These are phyloP conservation scores for Diaporthe eres DNA, from an alignment of 2,329 filamentous ascomycete genomes.

Conservation along the genomic window DNA sequence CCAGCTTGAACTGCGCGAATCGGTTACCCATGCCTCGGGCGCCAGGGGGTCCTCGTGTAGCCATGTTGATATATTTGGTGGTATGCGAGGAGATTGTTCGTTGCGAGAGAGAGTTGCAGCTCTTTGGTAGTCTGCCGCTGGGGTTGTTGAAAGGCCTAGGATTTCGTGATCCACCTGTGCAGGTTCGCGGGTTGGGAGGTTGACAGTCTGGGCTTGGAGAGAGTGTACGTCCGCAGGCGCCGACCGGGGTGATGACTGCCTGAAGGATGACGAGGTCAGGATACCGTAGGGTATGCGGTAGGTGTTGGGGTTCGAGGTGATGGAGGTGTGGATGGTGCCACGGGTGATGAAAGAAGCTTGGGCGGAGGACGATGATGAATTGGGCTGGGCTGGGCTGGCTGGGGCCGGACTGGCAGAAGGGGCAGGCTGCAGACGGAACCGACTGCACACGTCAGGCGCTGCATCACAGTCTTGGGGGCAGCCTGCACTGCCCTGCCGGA, in stretches of 20 bases:
- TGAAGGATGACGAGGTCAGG: slow-evolving; percentile 36
- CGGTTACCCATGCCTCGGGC: slow-evolving; percentile 79
- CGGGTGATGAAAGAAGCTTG: slow-evolving; percentile 35
- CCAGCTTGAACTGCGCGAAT: slow-evolving; percentile 99
- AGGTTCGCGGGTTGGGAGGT: background rate
- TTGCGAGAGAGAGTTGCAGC: slow-evolving; percentile 40
- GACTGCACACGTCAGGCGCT: slow-evolving; percentile 38
- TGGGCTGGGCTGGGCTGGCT: slow-evolving; percentile 25
- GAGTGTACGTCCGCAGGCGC: slow-evolving; percentile 10
- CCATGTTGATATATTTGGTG: slow-evolving; percentile 72
- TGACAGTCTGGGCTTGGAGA: slow-evolving; percentile 6
- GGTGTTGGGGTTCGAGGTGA: slow-evolving; percentile 31
- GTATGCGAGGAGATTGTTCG: slow-evolving; percentile 39
- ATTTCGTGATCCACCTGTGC: slow-evolving; percentile 31
- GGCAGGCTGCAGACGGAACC: background rate
- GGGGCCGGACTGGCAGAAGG: slow-evolving; percentile 19
- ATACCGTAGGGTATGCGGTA: slow-evolving; percentile 29
- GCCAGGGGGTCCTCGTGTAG: slow-evolving; percentile 79
- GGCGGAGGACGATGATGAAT: slow-evolving; percentile 35
- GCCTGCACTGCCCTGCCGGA: slow-evolving; percentile 17
- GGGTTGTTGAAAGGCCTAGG: slow-evolving; percentile 30
- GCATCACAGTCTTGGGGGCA: slow-evolving; percentile 10
- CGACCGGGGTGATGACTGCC: slow-evolving; percentile 28
- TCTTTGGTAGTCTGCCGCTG: slow-evolving; percentile 33
- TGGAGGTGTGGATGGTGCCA: slow-evolving; percentile 39